These are phyloP conservation scores for Coprinellus micaceus DNA, from an alignment of 768 basidiomycete species.

Conservation along the genomic window DNA sequence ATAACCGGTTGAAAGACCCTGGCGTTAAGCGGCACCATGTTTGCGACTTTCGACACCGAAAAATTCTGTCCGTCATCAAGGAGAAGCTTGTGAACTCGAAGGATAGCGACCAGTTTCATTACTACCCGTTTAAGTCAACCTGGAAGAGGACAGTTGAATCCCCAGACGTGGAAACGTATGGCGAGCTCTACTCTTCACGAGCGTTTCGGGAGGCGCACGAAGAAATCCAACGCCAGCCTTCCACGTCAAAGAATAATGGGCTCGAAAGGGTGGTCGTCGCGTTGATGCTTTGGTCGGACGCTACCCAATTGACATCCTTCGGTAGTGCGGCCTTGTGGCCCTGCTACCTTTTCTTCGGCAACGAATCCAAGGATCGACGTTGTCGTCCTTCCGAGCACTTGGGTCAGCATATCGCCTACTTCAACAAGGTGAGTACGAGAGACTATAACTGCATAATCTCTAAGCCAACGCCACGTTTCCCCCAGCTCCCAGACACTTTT, in stretches of 20 bases:
- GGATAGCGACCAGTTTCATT: slow-evolving; percentile 17
- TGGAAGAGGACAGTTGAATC: slow-evolving; percentile 18
- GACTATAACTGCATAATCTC: no score
- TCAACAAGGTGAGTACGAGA: slow-evolving; percentile 26
- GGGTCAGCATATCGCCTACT: slow-evolving; percentile 39
- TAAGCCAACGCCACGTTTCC: no score
- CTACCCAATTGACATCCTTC: slow-evolving; percentile 21
- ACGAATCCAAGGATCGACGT: slow-evolving; percentile 36
- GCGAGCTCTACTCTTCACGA: slow-evolving; percentile 19
- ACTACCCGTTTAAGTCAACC: slow-evolving; percentile 21
- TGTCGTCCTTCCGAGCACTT: slow-evolving; percentile 23
- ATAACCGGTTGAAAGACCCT: neutral
- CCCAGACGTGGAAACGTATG: slow-evolving; percentile 12
- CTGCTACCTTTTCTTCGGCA: slow-evolving; percentile 37
- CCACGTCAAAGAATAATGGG: slow-evolving; percentile 12
- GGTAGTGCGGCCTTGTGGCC: slow-evolving; percentile 37
- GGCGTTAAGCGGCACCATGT: neutral
- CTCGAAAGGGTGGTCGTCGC: slow-evolving; percentile 11
- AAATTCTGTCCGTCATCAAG: slow-evolving; percentile 2
- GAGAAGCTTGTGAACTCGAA: neutral
- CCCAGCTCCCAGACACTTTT: neutral
- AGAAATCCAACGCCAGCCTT: slow-evolving; percentile 8
- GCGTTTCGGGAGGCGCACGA: slow-evolving; percentile 15
- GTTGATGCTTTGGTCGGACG: slow-evolving; percentile 14
- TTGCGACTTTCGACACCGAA: slow-evolving; percentile 1